Percentiles rank a stretch among this genome's conserved stretches.
phyloP scores from a whole-genome alignment of 768 basidiomycete genomes.

The Suillus clintonianus region DNA sequence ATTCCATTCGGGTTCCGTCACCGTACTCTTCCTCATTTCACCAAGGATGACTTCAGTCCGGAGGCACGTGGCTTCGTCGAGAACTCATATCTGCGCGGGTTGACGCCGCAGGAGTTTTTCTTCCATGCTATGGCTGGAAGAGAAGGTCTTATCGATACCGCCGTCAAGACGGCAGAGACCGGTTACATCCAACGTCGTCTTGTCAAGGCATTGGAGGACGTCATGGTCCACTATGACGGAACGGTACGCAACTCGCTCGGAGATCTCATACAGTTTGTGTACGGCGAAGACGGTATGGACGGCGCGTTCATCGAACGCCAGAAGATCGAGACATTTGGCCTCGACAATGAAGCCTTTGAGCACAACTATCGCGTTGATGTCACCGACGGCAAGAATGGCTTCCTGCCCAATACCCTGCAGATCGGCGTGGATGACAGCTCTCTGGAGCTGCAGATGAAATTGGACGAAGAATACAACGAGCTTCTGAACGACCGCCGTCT shows the following conservation, averaged over 20 bases:
- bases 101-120: constrained; percentile 99
- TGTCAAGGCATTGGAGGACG: constrained; percentile 97
- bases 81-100: constrained; percentile 94
- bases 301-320: constrained; percentile 97
- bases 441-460: constrained; percentile 74
- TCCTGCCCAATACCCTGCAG: constrained; percentile 78
- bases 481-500: constrained; percentile 73
- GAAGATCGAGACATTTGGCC: constrained; percentile 83
- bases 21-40: constrained; percentile 94
- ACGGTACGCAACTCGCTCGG: constrained; percentile 97
- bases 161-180: constrained; percentile 99
- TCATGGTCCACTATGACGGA: constrained; percentile 97
- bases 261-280: constrained; percentile 93
- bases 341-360: constrained; percentile 83
- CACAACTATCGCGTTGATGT: constrained; percentile 95
- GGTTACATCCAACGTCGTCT: constrained; percentile 98
- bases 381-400: constrained; percentile 79
- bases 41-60: constrained; percentile 97
- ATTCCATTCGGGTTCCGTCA: constrained; percentile 99
- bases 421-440: constrained; percentile 87
- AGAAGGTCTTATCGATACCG: constrained; percentile 98
- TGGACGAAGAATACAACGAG: constrained; percentile 77
- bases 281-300: constrained; percentile 99
- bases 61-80: constrained; percentile 98
- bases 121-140: constrained; percentile 99